Percentiles rank a stretch among this genome's conserved stretches.
Evolutionary conservation across 164 flowering plant species (phyloP).

Genomic region (Malania oleifera): DNA sequence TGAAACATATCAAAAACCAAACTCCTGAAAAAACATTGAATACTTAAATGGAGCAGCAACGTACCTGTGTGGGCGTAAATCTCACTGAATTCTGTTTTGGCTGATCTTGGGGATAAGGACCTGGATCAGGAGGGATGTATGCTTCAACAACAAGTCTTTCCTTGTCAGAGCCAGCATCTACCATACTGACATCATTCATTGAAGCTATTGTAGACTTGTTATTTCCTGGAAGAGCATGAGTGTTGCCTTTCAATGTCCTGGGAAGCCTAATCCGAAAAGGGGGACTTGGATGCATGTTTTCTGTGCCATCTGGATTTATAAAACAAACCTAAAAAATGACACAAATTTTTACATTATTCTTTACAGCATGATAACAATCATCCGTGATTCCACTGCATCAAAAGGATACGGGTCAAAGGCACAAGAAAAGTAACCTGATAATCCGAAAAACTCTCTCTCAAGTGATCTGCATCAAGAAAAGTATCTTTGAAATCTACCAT

Average conservation of each 20-base stretch:
- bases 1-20: neutral
- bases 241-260: conserved; percentile 41
- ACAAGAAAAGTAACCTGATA: conserved; percentile 52
- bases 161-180: conserved; percentile 30
- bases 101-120: conserved; percentile 99
- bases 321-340: conserved; percentile 52
- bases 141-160: conserved; percentile 78
- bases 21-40: neutral
- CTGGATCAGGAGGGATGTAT: conserved; percentile 88
- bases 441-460: conserved; percentile 62
- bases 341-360: neutral
- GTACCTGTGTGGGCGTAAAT: conserved; percentile 94
- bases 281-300: conserved; percentile 51
- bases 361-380: neutral
- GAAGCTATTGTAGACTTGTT: conserved; percentile 30
- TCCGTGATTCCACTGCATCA: neutral
- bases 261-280: conserved; percentile 83
- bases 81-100: conserved; percentile 88
- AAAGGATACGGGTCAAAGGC: neutral
- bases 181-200: conserved; percentile 28
- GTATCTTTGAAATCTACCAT: conserved; percentile 92
- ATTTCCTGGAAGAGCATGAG: conserved; percentile 63
- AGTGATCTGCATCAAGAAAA: conserved; percentile 78
- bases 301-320: conserved; percentile 66
- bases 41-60: neutral